Conservation (phyloP, 1,139 yeast species). For the Candida sp. region DNA sequence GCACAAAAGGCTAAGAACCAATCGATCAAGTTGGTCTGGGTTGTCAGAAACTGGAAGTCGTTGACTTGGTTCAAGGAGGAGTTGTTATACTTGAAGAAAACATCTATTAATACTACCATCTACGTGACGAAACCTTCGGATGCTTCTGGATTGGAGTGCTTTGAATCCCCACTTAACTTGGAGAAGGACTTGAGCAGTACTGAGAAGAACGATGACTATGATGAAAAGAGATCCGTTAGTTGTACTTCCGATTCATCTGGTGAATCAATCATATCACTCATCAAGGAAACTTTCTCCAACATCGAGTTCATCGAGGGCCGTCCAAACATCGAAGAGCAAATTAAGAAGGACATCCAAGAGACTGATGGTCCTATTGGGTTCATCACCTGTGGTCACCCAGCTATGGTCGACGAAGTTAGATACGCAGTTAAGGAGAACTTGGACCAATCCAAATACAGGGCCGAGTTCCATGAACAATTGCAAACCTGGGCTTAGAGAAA, state of each 20-base stretch:
- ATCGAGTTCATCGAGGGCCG: constrained; percentile 33
- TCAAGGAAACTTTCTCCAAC: constrained; percentile 20
- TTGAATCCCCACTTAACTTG: constrained; percentile 2
- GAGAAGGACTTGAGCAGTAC: not conserved
- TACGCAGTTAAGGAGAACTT: constrained; percentile 29
- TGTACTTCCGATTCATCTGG: constrained; percentile 3
- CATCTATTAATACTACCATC: constrained; percentile 29
- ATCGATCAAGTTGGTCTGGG: constrained; percentile 37
- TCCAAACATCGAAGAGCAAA: constrained; percentile 28
- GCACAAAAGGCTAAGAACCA: constrained; percentile 30
- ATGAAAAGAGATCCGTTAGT: constrained; percentile 10
- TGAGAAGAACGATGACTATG: constrained; percentile 22
- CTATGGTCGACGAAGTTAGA: constrained; percentile 52
- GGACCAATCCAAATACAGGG: constrained; percentile 29
- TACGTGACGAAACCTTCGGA: constrained; percentile 33
- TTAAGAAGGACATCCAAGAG: constrained; percentile 28
- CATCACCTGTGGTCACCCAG: constrained; percentile 52
- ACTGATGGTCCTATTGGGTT: constrained; percentile 45
- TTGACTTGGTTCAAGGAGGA: constrained; percentile 40
- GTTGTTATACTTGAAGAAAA: constrained; percentile 25
- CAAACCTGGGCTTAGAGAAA: constrained; percentile 30
- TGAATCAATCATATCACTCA: constrained; percentile 9
- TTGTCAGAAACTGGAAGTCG: constrained; percentile 46
- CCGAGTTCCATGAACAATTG: constrained; percentile 50
- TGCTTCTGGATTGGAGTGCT: constrained; percentile 9